A percentile compares a stretch with the other conserved stretches of the same genome.
These are phyloP conservation scores for Lasiodiplodia sp. DNA, from an alignment of 2,329 filamentous ascomycete species.

Conservation along the genomic window DNA sequence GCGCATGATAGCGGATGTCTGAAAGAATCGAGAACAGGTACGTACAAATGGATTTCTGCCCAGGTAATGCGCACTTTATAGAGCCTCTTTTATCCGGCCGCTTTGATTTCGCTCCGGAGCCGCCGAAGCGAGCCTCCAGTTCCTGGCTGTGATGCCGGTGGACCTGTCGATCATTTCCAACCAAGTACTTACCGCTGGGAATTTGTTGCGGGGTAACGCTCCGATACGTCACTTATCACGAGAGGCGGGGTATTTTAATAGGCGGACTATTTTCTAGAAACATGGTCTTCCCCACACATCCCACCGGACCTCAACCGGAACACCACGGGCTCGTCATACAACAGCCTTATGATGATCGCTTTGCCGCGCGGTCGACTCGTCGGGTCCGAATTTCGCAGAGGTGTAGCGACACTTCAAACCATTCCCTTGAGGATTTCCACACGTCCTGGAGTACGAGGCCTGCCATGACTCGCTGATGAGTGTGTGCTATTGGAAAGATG, in stretches of 20 bases:
- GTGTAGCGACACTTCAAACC: no score
- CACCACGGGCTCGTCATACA: neutral
- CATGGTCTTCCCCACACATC: neutral
- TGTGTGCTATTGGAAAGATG: no score
- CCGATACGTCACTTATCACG: neutral
- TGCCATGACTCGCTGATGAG: no score
- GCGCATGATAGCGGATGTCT: neutral
- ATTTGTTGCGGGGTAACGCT: conserved; percentile 11
- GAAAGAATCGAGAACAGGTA: neutral
- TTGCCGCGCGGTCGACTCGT: neutral
- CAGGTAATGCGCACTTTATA: neutral
- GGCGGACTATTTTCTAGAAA: neutral
- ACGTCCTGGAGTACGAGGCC: no score
- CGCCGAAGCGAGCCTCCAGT: neutral
- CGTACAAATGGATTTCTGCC: neutral
- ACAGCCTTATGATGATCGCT: neutral
- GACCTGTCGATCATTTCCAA: neutral
- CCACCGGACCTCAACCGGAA: neutral
- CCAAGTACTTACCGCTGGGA: neutral
- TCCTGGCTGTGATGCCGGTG: conserved; percentile 8
- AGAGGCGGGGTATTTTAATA: conserved; percentile 4
- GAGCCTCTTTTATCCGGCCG: neutral
- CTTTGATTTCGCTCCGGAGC: neutral
- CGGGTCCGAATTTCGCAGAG: no score
- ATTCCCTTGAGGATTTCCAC: no score